A percentile compares a stretch with the other conserved stretches of the same genome.
Conservation (phyloP, 805 yeast species). For the Starmerella powellii region DNA sequence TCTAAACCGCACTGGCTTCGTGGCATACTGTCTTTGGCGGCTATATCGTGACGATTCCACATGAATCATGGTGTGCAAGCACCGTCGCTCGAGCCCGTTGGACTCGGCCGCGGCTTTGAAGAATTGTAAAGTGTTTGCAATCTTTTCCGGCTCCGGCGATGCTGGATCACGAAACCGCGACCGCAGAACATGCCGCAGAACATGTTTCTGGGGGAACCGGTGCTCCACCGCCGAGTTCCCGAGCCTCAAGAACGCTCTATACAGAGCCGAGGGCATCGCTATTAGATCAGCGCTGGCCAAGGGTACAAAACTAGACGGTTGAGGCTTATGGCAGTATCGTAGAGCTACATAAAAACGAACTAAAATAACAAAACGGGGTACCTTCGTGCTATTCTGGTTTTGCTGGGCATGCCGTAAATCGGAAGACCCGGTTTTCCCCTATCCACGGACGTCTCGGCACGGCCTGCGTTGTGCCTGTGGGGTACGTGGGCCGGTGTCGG, state of each 20-base stretch:
- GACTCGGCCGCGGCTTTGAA: conserved; percentile 20
- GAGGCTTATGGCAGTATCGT: no score
- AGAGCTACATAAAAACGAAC: no score
- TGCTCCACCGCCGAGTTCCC: conserved; percentile 16
- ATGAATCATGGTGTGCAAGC: conserved; percentile 15
- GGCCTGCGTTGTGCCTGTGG: no score
- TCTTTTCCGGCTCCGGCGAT: conserved; percentile 1
- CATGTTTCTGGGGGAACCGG: conserved; percentile 10
- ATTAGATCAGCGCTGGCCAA: not conserved
- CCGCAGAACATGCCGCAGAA: conserved; percentile 10
- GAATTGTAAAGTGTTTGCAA: conserved; percentile 20
- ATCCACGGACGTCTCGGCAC: no score
- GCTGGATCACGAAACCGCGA: conserved; percentile 5
- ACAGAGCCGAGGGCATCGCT: not conserved
- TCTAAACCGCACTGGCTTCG: not conserved
- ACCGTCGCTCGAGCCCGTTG: conserved; percentile 23
- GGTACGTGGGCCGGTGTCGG: no score
- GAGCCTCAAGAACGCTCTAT: conserved; percentile 14
- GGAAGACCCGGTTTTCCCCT: no score
- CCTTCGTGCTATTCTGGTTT: no score
- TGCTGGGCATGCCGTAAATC: no score
- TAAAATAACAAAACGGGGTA: no score
- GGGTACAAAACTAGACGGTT: no score
- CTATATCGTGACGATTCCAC: conserved; percentile 11
- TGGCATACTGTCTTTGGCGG: not conserved